Base-by-base conservation (phyloP, 495 filamentous ascomycete genomes). In the Astrothelium macrocarpum region DNA sequence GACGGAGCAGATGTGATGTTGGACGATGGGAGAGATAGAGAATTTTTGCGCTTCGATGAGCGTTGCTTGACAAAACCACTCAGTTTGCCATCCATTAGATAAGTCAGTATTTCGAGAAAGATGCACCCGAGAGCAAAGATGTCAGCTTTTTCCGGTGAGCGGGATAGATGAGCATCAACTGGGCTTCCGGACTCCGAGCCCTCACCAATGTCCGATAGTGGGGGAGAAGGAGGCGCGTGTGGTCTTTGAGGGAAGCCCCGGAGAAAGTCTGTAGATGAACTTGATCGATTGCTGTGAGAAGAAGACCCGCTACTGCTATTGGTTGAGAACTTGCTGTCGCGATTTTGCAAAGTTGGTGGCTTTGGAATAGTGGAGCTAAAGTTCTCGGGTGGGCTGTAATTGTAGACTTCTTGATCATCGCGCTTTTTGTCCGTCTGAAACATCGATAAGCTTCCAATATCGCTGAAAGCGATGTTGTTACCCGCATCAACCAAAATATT, bases 321-420 rank as follows among this genome's bases (percentile, higher is more conserved):
- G 5, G 45, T 49, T 5, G 45, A 49, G 32, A 32, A 56, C 60
- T 7, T 60, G 42, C 14, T 61, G 20, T 20, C 53, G 43, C 16
- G 46, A 20, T 32, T 65, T 32, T 34, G 59, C n/a, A n/a, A 20
- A 32, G 32, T 16, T 34, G 59, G 16, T 14, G 39, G 45, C 45
- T 5, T n/a, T 16, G 43, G 45, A 16, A n/a, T 18, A 4, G 23
- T 32, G 12, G 61, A 32, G 9, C 34, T 61, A 20, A 70, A 62
- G n/a, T 59, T 29, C 70, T 97, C 93, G 2, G 93, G 92, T 1
- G 93, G 85, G 1, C 87, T 87, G 68, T 96, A 94, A 66, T 95
- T 87, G 76, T 96, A 96, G 36, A 81, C 80, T 70, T 97, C 93
- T 36, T 86, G 85, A 65, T 92, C 90, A 62, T 84, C 74, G 12